Base-by-base conservation (phyloP, 2,329 filamentous ascomycete genomes). In the Pseudopyricularia cyperi region DNA sequence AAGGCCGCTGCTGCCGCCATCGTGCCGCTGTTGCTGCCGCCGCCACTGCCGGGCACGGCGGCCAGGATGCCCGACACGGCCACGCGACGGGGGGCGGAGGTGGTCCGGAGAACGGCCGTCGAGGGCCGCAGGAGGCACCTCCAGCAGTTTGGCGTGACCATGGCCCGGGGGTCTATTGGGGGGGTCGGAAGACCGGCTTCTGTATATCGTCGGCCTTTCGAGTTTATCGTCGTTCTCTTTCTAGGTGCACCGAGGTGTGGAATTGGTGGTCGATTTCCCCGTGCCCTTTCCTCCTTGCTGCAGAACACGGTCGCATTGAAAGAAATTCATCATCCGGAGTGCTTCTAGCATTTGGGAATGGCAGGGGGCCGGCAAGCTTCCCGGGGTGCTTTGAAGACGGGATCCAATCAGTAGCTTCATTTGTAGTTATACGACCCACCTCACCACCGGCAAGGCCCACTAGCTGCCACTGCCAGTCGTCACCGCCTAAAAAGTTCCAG, bases 61-160 rank as follows among this genome's bases (percentile, higher is more conserved):
- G 35, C 19, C 19, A 33, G 30, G 54, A 50, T 39, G 39, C 52
- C 34, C 54, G 63, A 59, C 11, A 24, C 30, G 19, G 39, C 37
- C 35, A 51, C 50, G 19, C 50, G 50, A 55, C 65, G 57, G 54
- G 67, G 48, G 30, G 51, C 39, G 22, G 59, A n/a, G n/a, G n/a
- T 54, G 28, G 28, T 19, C 22, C 22, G 17, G 19, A 44, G 4
- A 62, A 58, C 63, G 61, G 62, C 56, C 63, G 59, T 54, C 60
- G 65, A 61, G 52, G 72, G 71, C 68, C 74, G 68, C 53, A 72
- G 68, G 42, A 81, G 71, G 66, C 77, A 80, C 68, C 74, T 73
- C 74, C 76, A 77, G 68, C 77, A 79, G 61, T 71, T 76, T 52
- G 71, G 67, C 54, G 75, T 76, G 62, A 76, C 74, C 78, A 81